Percentiles rank a stretch among this genome's conserved stretches.
phyloP scores from a whole-genome alignment of 306 rosid species.

The Castanea mollissima region DNA sequence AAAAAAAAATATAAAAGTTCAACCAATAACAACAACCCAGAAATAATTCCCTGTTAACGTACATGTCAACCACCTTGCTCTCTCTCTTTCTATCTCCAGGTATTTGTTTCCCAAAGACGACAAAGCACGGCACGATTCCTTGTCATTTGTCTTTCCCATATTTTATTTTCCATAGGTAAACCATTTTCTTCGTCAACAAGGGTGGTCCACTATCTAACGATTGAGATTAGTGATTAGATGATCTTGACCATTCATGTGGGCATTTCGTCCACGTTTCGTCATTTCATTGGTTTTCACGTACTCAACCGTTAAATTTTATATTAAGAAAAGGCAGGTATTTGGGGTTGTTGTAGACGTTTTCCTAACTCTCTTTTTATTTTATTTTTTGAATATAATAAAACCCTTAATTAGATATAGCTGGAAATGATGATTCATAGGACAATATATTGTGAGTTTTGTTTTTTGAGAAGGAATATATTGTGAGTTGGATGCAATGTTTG shows the following conservation, averaged over 20 bases:
- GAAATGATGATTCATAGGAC: constrained; percentile 3
- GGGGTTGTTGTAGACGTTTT: not conserved
- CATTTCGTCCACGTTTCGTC: not conserved
- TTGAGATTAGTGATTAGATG: not conserved
- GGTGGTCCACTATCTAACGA: not conserved
- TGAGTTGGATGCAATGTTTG: not conserved
- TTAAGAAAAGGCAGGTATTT: too few species aligned
- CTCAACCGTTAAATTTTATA: too few species aligned
- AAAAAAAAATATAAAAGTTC: not conserved
- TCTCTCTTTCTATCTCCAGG: not conserved
- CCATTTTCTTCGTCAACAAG: not conserved
- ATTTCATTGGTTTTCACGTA: not conserved
- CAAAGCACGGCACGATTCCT: not conserved
- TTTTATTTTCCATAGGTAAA: not conserved
- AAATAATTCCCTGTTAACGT: not conserved
- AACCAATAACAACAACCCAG: not conserved
- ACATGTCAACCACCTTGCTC: too few species aligned
- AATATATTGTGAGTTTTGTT: not conserved
- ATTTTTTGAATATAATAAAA: not conserved
- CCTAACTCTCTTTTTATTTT: not conserved
- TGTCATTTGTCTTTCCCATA: not conserved
- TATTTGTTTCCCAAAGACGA: not conserved
- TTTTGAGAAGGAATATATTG: too few species aligned
- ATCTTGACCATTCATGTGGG: constrained; percentile 1
- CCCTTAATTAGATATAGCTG: not conserved